Percentiles rank a stretch among this genome's conserved stretches.
Conservation (phyloP, 495 filamentous ascomycete species). For the Penicillium paxilli region DNA sequence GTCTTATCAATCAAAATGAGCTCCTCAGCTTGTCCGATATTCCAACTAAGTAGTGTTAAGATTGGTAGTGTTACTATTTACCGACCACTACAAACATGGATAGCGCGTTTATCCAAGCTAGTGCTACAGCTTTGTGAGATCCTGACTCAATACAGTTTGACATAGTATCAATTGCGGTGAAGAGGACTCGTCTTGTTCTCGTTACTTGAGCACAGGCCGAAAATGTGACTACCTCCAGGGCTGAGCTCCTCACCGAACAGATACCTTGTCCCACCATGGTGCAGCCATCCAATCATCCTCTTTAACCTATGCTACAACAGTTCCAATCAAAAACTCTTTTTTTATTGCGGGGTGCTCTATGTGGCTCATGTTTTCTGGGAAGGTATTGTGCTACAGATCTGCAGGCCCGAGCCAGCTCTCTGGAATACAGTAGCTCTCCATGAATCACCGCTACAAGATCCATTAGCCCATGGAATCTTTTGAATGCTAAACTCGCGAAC, state of each 20-base stretch:
- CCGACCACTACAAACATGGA: too few species aligned
- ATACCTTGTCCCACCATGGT: background rate
- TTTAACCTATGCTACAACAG: background rate
- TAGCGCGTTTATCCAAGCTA: too few species aligned
- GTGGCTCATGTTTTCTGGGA: constrained; percentile 49
- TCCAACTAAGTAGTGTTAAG: background rate
- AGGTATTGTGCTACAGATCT: constrained; percentile 47
- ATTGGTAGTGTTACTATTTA: too few species aligned
- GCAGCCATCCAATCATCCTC: background rate
- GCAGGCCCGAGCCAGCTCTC: constrained; percentile 48
- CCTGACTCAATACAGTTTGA: background rate
- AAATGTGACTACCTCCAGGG: constrained; percentile 6
- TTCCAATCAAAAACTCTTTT: constrained; percentile 13
- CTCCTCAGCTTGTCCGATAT: background rate
- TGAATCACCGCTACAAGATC: background rate
- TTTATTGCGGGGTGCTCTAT: constrained; percentile 41
- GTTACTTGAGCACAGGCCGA: constrained; percentile 8
- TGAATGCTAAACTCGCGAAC: background rate
- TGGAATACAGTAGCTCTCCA: constrained; percentile 30
- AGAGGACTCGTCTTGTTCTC: constrained; percentile 1
- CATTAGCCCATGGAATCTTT: background rate
- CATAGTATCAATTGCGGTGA: constrained; percentile 10
- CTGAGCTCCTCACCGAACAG: background rate
- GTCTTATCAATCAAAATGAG: background rate
- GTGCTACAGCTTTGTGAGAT: background rate